Conservation (phyloP, 2,329 filamentous ascomycete genomes). For the Aspergillus puulaauensis region DNA sequence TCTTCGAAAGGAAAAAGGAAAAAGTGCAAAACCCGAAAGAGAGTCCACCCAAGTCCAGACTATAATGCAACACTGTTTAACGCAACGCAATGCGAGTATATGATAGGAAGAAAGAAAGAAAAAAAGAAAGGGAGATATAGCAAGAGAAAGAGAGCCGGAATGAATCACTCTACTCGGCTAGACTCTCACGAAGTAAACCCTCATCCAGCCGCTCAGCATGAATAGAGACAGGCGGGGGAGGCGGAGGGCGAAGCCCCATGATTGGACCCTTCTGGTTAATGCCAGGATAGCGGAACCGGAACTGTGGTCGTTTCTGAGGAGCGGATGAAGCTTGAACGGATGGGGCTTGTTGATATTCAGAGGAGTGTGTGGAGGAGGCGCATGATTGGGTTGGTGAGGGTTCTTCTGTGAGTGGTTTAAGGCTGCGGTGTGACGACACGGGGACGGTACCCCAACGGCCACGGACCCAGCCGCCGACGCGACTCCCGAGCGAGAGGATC, state of each 20-base stretch:
- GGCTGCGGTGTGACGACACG: conserved; percentile 12
- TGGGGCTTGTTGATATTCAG: conserved; percentile 66
- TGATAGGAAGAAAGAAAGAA: conserved; percentile 4
- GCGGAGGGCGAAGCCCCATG: conserved; percentile 64
- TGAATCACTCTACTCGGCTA: conserved; percentile 45
- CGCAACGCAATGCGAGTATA: conserved; percentile 7
- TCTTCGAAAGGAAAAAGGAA: background rate
- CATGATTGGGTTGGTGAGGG: conserved; percentile 13
- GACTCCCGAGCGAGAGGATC: conserved; percentile 48
- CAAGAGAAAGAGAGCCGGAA: background rate
- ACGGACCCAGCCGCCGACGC: conserved; percentile 65
- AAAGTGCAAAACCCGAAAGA: background rate
- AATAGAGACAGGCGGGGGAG: conserved; percentile 57
- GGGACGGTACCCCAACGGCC: conserved; percentile 62
- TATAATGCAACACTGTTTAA: background rate
- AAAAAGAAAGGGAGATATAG: background rate
- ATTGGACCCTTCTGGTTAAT: conserved; percentile 78
- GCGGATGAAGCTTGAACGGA: conserved; percentile 47
- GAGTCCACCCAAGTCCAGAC: background rate
- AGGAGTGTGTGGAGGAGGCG: conserved; percentile 36
- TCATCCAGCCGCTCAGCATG: conserved; percentile 59
- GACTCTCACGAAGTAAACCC: conserved; percentile 60
- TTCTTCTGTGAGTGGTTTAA: conserved; percentile 8
- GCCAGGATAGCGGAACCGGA: conserved; percentile 58
- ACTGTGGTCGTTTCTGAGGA: conserved; percentile 8